Conservation (phyloP, 805 yeast species). For the Saccharomycopsis microspora region DNA sequence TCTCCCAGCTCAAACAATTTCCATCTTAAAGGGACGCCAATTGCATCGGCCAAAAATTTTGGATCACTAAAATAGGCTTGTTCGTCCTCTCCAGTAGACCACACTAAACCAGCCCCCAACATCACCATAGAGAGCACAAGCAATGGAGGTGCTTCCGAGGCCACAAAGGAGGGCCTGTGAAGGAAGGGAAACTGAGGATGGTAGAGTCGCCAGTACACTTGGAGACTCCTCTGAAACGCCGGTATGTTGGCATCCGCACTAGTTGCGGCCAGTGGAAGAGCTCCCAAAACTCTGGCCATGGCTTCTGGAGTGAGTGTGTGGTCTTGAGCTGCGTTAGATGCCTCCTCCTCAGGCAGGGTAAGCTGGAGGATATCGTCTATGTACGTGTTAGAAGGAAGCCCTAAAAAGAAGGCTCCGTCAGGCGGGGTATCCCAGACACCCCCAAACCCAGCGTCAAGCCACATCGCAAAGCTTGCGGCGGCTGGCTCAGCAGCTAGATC, state of each 20-base stretch:
- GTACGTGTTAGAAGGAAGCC: constrained; percentile 1
- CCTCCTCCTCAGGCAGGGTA: neutral
- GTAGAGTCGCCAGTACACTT: constrained; percentile 39
- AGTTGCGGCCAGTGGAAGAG: constrained; percentile 1
- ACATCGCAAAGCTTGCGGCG: too few relatives aligned
- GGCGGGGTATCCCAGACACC: too few relatives aligned
- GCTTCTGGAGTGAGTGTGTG: constrained; percentile 1
- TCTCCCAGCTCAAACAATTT: constrained; percentile 52
- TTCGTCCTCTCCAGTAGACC: constrained; percentile 10
- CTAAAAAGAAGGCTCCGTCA: neutral
- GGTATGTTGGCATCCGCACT: neutral
- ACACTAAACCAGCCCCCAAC: constrained; percentile 36
- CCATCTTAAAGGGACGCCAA: constrained; percentile 48
- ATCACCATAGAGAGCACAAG: constrained; percentile 43
- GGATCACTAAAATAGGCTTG: constrained; percentile 2
- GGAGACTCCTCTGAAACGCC: constrained; percentile 19
- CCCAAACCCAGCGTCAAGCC: too few relatives aligned
- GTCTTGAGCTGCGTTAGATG: constrained; percentile 1
- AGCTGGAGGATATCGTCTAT: constrained; percentile 9
- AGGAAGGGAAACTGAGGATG: constrained; percentile 43
- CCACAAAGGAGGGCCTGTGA: constrained; percentile 37
- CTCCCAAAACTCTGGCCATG: neutral
- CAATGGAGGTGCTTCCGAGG: constrained; percentile 38
- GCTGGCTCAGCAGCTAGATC: too few relatives aligned
- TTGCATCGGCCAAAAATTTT: constrained; percentile 15